phyloP scores from a whole-genome alignment of 306 rosid species.

The Geum urbanum region DNA sequence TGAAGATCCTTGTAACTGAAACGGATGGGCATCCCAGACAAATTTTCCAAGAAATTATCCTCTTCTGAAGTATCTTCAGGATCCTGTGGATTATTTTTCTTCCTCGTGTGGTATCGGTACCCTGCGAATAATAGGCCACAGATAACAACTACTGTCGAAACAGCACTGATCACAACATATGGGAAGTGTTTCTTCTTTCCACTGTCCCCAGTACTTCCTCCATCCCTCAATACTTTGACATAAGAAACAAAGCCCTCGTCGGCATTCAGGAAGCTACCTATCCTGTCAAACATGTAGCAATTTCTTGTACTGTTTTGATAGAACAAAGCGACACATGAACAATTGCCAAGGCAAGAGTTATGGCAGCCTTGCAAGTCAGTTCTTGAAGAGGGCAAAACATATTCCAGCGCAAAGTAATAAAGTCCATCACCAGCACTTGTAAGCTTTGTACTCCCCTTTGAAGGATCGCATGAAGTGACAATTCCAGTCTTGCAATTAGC shows the following conservation, averaged over 20 bases:
- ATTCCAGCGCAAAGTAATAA: conserved; percentile 62
- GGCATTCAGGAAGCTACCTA: conserved; percentile 71
- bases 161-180: conserved; percentile 48
- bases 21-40: conserved; percentile 73
- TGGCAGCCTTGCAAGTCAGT: conserved; percentile 61
- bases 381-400: conserved; percentile 50
- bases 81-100: conserved; percentile 37
- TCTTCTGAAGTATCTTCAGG: conserved; percentile 62
- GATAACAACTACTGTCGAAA: conserved; percentile 46
- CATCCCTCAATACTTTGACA: conserved; percentile 49
- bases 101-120: conserved; percentile 41
- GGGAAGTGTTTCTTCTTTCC: conserved; percentile 39
- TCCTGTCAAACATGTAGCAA: conserved; percentile 57
- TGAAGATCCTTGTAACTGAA: conserved; percentile 64
- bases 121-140: conserved; percentile 44
- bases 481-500: conserved; percentile 55
- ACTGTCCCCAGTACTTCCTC: conserved; percentile 28
- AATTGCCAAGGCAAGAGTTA: conserved; percentile 52
- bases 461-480: conserved; percentile 47
- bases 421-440: conserved; percentile 50
- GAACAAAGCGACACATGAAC: conserved; percentile 81
- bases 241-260: conserved; percentile 49
- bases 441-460: conserved; percentile 30
- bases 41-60: conserved; percentile 72
- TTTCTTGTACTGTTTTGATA: conserved; percentile 63